Percentiles rank a stretch among this genome's conserved stretches.
Evolutionary conservation across 1,284 basidiomycete species (phyloP).

Genomic region (Flammula alnicola): DNA sequence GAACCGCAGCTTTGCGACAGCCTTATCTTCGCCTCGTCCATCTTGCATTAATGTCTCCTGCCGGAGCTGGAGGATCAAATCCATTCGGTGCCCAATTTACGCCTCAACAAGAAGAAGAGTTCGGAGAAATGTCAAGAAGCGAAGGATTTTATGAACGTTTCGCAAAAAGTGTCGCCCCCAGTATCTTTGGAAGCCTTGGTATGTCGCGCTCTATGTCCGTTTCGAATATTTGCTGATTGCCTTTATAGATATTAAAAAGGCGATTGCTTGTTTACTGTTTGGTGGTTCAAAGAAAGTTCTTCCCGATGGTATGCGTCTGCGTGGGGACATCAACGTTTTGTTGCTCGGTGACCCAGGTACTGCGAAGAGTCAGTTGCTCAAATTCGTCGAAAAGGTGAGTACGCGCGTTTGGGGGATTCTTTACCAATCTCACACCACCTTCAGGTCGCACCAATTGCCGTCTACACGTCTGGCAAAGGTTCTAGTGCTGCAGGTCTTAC

Average conservation of each 20-base stretch:
- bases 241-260: conserved; percentile 92
- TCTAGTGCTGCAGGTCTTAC: conserved; percentile 98
- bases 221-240: conserved; percentile 9
- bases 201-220: conserved; percentile 27
- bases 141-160: conserved; percentile 95
- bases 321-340: conserved; percentile 98
- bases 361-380: conserved; percentile 96
- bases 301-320: conserved; percentile 95
- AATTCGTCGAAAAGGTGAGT: conserved; percentile 95
- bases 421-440: background rate
- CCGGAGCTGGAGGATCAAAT: conserved; percentile 68
- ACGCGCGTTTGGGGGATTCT: background rate
- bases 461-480: conserved; percentile 98
- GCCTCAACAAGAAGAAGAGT: conserved; percentile 97
- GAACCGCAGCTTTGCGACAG: conserved; percentile 86
- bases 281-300: conserved; percentile 98
- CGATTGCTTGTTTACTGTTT: conserved; percentile 93
- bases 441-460: conserved; percentile 93
- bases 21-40: conserved; percentile 96
- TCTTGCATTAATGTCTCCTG: conserved; percentile 84
- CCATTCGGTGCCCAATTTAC: conserved; percentile 88
- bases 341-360: conserved; percentile 98
- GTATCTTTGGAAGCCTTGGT: conserved; percentile 96
- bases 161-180: conserved; percentile 92
- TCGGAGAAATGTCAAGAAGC: conserved; percentile 86